phyloP scores from a whole-genome alignment of 1,139 yeast species.

The Taphrina flavorubra region DNA sequence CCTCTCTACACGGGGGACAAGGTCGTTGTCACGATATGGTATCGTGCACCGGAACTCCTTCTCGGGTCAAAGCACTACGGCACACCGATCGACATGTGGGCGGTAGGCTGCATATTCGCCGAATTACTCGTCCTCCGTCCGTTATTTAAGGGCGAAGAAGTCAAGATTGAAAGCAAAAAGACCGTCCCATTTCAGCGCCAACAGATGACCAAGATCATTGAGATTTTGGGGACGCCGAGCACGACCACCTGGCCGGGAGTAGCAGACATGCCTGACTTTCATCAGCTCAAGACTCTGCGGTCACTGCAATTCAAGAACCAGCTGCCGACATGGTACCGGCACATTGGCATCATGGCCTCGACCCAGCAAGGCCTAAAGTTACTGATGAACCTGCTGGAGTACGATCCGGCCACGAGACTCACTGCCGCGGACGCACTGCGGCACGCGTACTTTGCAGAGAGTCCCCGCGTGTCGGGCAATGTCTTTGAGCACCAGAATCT shows the following conservation, averaged over 20 bases:
- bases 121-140: slow-evolving; percentile 89
- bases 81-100: slow-evolving; percentile 92
- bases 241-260: slow-evolving; percentile 76
- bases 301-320: slow-evolving; percentile 63
- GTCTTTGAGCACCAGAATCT: slow-evolving; percentile 34
- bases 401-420: slow-evolving; percentile 78
- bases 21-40: slow-evolving; percentile 98
- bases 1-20: slow-evolving; percentile 92
- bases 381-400: slow-evolving; percentile 70
- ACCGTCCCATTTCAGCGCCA: slow-evolving; percentile 92
- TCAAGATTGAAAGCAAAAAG: slow-evolving; percentile 90
- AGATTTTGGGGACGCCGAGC: slow-evolving; percentile 83
- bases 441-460: slow-evolving; percentile 77
- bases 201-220: slow-evolving; percentile 87
- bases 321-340: slow-evolving; percentile 80
- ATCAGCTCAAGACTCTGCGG: slow-evolving; percentile 68
- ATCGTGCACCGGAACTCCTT: slow-evolving; percentile 90
- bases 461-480: slow-evolving; percentile 63
- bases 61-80: slow-evolving; percentile 93
- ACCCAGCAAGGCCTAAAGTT: slow-evolving; percentile 76
- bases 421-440: slow-evolving; percentile 80
- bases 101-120: slow-evolving; percentile 94
- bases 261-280: slow-evolving; percentile 81
- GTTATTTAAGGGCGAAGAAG: slow-evolving; percentile 96
- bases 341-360: slow-evolving; percentile 66